phyloP scores from a whole-genome alignment of 495 filamentous ascomycete genomes.

The Penicillium longicatenatum region DNA sequence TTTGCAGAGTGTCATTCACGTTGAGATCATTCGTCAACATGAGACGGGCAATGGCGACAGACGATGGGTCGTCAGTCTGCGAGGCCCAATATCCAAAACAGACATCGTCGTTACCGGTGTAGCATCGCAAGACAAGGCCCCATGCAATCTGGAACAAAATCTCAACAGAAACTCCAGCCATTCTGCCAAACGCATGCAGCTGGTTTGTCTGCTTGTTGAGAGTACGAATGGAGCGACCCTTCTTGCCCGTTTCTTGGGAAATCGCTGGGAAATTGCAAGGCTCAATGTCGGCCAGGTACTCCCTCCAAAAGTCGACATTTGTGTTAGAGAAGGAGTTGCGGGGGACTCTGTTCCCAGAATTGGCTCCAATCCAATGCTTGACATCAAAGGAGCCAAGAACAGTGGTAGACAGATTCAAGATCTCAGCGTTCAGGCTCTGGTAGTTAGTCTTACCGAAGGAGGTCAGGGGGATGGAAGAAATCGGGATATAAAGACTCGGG shows the following conservation, averaged over 20 bases:
- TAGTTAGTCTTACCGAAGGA: constrained; percentile 53
- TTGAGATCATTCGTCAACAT: constrained; percentile 35
- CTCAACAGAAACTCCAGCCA: constrained; percentile 28
- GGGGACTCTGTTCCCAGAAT: constrained; percentile 9
- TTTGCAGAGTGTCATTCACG: constrained; percentile 37
- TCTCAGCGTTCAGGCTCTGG: constrained; percentile 22
- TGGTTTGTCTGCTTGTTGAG: constrained; percentile 33
- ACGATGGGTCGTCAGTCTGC: constrained; percentile 20
- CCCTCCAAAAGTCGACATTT: constrained; percentile 52
- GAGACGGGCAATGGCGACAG: constrained; percentile 37
- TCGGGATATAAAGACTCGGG: constrained; percentile 59
- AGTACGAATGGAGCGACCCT: constrained; percentile 16
- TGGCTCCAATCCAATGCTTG: constrained; percentile 19
- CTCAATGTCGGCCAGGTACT: constrained; percentile 49
- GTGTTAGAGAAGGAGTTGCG: constrained; percentile 19
- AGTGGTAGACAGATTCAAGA: constrained; percentile 17
- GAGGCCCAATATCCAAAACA: constrained; percentile 53
- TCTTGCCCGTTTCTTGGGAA: constrained; percentile 16
- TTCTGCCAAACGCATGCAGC: constrained; percentile 39
- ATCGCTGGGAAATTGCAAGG: constrained; percentile 56
- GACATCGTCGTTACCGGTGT: constrained; percentile 54
- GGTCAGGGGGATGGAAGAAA: constrained; percentile 53
- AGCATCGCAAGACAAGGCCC: constrained; percentile 55
- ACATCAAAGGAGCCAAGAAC: constrained; percentile 17
- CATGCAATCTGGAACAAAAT: constrained; percentile 52